A percentile compares a stretch with the other conserved stretches of the same genome.
Evolutionary conservation across 2,329 filamentous ascomycete species (phyloP).

Genomic region (Hymenoscyphus occultus): DNA sequence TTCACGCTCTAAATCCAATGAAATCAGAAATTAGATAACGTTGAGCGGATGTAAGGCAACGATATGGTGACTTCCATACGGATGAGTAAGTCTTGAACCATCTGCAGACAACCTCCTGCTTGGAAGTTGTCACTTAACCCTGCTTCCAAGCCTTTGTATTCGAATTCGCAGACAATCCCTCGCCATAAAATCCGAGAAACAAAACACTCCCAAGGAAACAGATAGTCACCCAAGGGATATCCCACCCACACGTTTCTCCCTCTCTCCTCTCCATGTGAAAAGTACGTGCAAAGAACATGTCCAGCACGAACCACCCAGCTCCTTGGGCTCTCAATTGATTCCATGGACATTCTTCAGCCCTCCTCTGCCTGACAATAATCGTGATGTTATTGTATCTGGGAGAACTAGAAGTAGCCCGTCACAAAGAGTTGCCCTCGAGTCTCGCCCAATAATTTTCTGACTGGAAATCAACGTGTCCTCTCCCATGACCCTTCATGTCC

Average conservation of each 20-base stretch:
- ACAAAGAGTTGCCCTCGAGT: too few relatives aligned
- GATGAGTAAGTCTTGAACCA: neutral
- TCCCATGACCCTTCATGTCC: neutral
- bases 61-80: neutral
- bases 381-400: neutral
- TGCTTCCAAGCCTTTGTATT: too few relatives aligned
- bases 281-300: neutral
- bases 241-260: neutral
- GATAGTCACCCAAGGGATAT: neutral
- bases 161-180: too few relatives aligned
- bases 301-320: neutral
- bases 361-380: neutral
- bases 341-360: neutral
- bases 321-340: neutral
- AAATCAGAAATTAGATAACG: neutral
- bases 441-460: neutral
- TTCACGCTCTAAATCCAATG: neutral
- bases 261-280: neutral
- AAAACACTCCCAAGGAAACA: neutral
- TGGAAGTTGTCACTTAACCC: too few relatives aligned
- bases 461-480: neutral
- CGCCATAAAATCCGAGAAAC: neutral
- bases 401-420: too few relatives aligned
- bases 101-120: too few relatives aligned
- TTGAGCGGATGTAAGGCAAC: neutral